Evolutionary conservation across 495 filamentous ascomycete genomes (phyloP).

Genomic region (Podospora pseudopauciseta): DNA sequence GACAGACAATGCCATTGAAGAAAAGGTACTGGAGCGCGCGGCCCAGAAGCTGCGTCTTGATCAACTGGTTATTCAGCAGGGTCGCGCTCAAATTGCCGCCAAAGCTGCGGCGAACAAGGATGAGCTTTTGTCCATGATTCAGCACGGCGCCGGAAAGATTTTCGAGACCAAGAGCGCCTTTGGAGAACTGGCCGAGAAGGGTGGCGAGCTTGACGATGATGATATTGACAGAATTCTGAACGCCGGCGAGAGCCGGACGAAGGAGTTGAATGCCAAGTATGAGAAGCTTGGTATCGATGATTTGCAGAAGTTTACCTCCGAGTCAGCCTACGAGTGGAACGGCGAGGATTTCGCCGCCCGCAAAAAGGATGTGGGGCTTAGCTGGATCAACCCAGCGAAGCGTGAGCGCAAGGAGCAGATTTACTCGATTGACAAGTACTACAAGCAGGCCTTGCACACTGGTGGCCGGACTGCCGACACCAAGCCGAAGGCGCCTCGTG

Average conservation of each 20-base stretch:
- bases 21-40: conserved; percentile 95
- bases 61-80: conserved; percentile 99
- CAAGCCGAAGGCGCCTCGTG: conserved; percentile 92
- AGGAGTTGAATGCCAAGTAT: conserved; percentile 84
- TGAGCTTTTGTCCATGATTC: conserved; percentile 95
- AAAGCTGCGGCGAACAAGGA: conserved; percentile 90
- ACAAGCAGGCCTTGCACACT: conserved; percentile 83
- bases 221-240: conserved; percentile 86
- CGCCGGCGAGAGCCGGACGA: conserved; percentile 85
- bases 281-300: conserved; percentile 99
- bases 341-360: conserved; percentile 87
- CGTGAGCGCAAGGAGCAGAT: conserved; percentile 97
- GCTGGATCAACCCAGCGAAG: conserved; percentile 98
- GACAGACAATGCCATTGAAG: conserved; percentile 96
- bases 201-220: conserved; percentile 68
- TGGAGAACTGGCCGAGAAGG: conserved; percentile 53
- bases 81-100: conserved; percentile 84
- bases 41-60: conserved; percentile 97
- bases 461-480: conserved; percentile 80
- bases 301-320: conserved; percentile 93
- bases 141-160: conserved; percentile 93
- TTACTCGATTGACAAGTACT: conserved; percentile 99
- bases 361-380: conserved; percentile 92
- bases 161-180: conserved; percentile 67
- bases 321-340: conserved; percentile 98